Conservation (phyloP, 306 rosid genomes). For the Rosa multiflora region DNA sequence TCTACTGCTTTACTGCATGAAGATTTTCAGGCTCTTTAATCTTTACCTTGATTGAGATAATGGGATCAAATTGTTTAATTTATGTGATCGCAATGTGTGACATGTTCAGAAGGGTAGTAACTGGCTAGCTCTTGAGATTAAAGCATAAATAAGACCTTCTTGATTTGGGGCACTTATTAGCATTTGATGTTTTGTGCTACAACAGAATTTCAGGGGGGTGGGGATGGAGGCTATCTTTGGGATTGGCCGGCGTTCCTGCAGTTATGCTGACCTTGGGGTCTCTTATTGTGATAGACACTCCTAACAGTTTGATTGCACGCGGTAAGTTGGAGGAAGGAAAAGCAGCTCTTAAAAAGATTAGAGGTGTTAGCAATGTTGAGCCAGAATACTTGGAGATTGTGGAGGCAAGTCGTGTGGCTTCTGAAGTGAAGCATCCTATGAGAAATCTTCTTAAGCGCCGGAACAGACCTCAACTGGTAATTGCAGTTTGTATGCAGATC, state of each 20-base stretch:
- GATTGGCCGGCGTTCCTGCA: slow-evolving; percentile 53
- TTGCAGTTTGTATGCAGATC: slow-evolving; percentile 48
- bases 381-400: slow-evolving; percentile 53
- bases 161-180: background rate
- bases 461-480: slow-evolving; percentile 54
- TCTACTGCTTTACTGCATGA: background rate
- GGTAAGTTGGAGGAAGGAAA: slow-evolving; percentile 51
- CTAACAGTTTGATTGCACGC: slow-evolving; percentile 54
- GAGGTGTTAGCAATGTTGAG: slow-evolving; percentile 50
- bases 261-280: slow-evolving; percentile 37
- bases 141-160: background rate
- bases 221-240: slow-evolving; percentile 75
- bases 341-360: slow-evolving; percentile 44
- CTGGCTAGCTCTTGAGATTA: background rate
- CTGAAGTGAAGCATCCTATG: slow-evolving; percentile 40
- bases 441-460: slow-evolving; percentile 37
- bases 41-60: background rate
- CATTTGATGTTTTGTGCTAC: background rate
- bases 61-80: background rate
- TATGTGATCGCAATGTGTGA: background rate
- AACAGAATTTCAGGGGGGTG: slow-evolving; percentile 49
- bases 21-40: background rate
- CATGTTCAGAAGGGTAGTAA: background rate
- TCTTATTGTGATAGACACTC: slow-evolving; percentile 45
- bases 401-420: slow-evolving; percentile 47